These are phyloP conservation scores for Xerocomellus chrysenteron DNA, from an alignment of 768 basidiomycete genomes.

Conservation along the genomic window DNA sequence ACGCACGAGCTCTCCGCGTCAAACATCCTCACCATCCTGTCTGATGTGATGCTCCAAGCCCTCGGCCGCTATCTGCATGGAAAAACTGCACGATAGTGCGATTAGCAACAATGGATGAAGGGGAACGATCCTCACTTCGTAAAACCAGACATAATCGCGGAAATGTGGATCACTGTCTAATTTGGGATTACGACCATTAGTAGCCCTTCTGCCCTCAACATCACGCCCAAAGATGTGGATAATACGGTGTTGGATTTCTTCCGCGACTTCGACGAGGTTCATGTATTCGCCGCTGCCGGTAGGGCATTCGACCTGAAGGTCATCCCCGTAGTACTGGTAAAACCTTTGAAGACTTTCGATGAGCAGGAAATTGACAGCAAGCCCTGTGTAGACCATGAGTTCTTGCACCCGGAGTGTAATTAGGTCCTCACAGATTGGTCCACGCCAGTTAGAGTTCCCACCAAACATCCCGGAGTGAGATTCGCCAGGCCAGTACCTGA, in stretches of 20 bases:
- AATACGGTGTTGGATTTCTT: conserved; percentile 98
- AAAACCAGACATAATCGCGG: conserved; percentile 95
- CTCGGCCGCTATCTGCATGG: conserved; percentile 90
- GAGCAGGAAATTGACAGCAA: conserved; percentile 93
- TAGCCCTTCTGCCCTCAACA: conserved; percentile 78
- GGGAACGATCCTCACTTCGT: conserved; percentile 58
- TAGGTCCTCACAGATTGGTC: conserved; percentile 69
- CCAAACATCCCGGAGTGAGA: conserved; percentile 98
- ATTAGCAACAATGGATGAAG: background rate
- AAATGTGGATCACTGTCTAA: conserved; percentile 93
- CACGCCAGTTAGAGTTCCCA: conserved; percentile 97
- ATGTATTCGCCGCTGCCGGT: conserved; percentile 97
- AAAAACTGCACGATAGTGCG: conserved; percentile 62
- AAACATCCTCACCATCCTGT: conserved; percentile 77
- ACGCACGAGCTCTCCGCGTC: too few relatives aligned
- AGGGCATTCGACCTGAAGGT: conserved; percentile 93
- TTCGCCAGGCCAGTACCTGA: conserved; percentile 98
- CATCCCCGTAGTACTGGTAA: conserved; percentile 96
- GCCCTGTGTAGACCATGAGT: conserved; percentile 52
- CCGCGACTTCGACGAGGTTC: conserved; percentile 91
- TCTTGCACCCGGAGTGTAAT: background rate
- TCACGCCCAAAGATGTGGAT: conserved; percentile 99
- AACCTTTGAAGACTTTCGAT: conserved; percentile 97
- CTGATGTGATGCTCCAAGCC: conserved; percentile 96
- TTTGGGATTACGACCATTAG: conserved; percentile 86